phyloP scores from a whole-genome alignment of 2,329 filamentous ascomycete species.

The Colletotrichum cuscutae region DNA sequence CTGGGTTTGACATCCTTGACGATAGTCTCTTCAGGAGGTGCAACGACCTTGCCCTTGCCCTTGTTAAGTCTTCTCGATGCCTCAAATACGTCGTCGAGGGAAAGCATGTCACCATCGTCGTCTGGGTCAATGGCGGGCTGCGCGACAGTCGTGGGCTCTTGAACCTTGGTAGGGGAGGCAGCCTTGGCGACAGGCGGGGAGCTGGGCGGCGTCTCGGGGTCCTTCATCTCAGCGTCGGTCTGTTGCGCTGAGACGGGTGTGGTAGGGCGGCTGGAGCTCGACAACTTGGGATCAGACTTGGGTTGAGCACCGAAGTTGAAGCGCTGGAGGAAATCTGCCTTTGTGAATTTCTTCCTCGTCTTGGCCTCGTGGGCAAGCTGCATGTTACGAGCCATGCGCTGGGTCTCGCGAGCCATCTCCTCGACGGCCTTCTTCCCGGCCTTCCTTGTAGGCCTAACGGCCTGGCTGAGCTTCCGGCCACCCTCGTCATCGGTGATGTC shows the following conservation, averaged over 20 bases:
- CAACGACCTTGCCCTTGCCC: slow-evolving; percentile 57
- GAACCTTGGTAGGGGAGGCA: slow-evolving; percentile 25
- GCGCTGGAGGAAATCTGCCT: slow-evolving; percentile 81
- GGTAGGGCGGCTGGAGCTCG: slow-evolving; percentile 66
- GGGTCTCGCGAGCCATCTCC: slow-evolving; percentile 95
- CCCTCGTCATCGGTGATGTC: slow-evolving; percentile 70
- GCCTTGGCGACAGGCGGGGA: slow-evolving; percentile 64
- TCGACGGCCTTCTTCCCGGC: slow-evolving; percentile 95
- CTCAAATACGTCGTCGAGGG: slow-evolving; percentile 48
- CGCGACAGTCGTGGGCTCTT: slow-evolving; percentile 31
- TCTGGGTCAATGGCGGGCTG: slow-evolving; percentile 9
- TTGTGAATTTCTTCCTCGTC: slow-evolving; percentile 91
- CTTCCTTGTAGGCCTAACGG: slow-evolving; percentile 77
- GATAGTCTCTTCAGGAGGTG: slow-evolving; percentile 27
- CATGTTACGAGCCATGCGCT: slow-evolving; percentile 88
- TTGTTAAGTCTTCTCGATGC: slow-evolving; percentile 57
- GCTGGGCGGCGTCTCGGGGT: slow-evolving; percentile 76
- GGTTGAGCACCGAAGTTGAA: slow-evolving; percentile 76
- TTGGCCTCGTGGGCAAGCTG: slow-evolving; percentile 90
- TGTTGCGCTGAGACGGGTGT: slow-evolving; percentile 56
- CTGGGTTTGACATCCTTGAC: slow-evolving; percentile 46
- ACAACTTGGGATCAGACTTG: slow-evolving; percentile 45
- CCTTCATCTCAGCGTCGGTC: slow-evolving; percentile 62
- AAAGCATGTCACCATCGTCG: slow-evolving; percentile 49
- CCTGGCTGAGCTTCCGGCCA: slow-evolving; percentile 75